Base-by-base conservation (phyloP, 73 alveolate genomes). In the Paramecium pentaurelia region DNA sequence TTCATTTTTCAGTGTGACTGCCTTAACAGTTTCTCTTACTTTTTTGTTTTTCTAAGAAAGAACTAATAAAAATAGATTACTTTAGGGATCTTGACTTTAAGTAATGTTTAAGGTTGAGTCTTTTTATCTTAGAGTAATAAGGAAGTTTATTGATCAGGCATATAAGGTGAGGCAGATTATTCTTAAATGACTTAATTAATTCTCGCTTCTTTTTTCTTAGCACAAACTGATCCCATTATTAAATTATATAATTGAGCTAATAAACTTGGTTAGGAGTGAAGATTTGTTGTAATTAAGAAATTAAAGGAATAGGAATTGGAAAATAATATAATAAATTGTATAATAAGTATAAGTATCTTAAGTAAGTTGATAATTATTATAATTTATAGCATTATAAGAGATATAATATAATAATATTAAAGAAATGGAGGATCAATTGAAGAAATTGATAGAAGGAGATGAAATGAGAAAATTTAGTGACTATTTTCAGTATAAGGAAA, bases 401-500 rank as follows among this genome's bases (percentile, higher is more conserved):
- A 18, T 54, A 54, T 54, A 16, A 64, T 64, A 64, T 64, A 64
- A 28, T 64, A 64, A 64, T 64, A 64, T 64, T 64, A 32, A 64
- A 32, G n/a, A 64, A 64, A 64, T 64, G 84, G 84, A 64, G 27
- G 84, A 64, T 32, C 51, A 64, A 34, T 64, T 64, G 11, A 34
- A 64, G 16, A 64, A 64, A 64, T 3, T 64, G 49, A 64, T 32
- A 10, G 87, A 36, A 40, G 87, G 87, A 12, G 87, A 73, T 40
- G 87, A 73, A 73, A 73, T 73, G 87, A 37, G 75, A 6, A 60
- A 86, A 86, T 93, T 95, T 77, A 77, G 92, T 16, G 92, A 92
- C 38, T 86, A 84, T 68, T 90, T 93, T 86, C 84, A 92, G 90
- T 92, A 86, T 42, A 71, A 83, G 47, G 93, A 86, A 71, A 92